A percentile compares a stretch with the other conserved stretches of the same genome.
phyloP scores from a whole-genome alignment of 2,329 filamentous ascomycete species.

The Fusarium sp. region DNA sequence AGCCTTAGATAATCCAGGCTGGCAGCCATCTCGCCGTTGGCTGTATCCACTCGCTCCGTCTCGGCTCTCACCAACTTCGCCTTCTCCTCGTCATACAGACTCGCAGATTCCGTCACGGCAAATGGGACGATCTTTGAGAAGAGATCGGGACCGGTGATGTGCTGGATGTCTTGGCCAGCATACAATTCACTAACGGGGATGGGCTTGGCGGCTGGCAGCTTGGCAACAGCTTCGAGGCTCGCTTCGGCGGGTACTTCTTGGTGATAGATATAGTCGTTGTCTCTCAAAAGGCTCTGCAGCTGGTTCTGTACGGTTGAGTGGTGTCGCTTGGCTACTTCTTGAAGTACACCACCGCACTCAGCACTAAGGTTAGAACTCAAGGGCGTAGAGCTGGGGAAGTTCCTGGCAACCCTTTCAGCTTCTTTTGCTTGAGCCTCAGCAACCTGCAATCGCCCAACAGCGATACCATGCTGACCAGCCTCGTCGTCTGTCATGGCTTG shows the following conservation, averaged over 20 bases:
- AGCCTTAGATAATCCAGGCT: constrained; percentile 94
- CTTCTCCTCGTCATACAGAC: constrained; percentile 98
- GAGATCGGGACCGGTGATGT: constrained; percentile 95
- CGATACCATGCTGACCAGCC: constrained; percentile 85
- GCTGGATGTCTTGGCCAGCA: constrained; percentile 95
- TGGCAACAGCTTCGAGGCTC: constrained; percentile 82
- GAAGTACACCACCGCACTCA: constrained; percentile 79
- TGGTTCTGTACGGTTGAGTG: constrained; percentile 84
- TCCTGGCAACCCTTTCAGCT: constrained; percentile 79
- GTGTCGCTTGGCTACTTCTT: constrained; percentile 88
- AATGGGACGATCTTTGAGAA: constrained; percentile 97
- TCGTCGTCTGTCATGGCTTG: constrained; percentile 93
- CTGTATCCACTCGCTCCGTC: constrained; percentile 90
- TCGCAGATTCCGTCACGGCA: constrained; percentile 95
- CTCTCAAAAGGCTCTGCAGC: constrained; percentile 80
- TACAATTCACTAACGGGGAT: constrained; percentile 98
- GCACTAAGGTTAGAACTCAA: constrained; percentile 85
- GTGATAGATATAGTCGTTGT: constrained; percentile 99
- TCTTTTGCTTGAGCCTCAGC: constrained; percentile 84
- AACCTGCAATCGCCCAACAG: constrained; percentile 83
- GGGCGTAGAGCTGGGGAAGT: constrained; percentile 83
- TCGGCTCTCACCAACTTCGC: constrained; percentile 94
- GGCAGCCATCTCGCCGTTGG: constrained; percentile 95
- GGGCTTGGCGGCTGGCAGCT: constrained; percentile 93
- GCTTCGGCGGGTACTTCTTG: constrained; percentile 90